These are phyloP conservation scores for Chlorella sp. DNA, from an alignment of 139 green algal species.

Conservation along the genomic window DNA sequence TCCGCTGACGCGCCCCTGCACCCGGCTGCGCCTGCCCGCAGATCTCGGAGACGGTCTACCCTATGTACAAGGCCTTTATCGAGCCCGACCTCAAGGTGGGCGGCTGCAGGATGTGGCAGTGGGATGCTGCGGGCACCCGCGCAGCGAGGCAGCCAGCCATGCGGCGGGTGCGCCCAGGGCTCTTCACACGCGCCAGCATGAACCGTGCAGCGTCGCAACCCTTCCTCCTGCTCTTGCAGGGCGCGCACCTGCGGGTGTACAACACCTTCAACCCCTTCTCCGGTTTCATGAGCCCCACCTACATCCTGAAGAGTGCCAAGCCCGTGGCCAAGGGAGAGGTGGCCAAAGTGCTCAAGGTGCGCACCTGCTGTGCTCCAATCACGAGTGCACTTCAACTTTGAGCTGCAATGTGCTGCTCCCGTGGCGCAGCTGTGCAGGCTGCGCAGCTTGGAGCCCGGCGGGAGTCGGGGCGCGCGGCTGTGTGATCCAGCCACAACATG, in stretches of 20 bases:
- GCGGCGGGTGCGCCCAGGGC: no score
- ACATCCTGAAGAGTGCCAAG: conserved; percentile 91
- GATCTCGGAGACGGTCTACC: conserved; percentile 76
- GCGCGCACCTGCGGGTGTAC: conserved; percentile 90
- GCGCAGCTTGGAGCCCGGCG: no score
- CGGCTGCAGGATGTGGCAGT: no score
- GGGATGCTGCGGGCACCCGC: no score
- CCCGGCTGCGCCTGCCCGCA: background rate
- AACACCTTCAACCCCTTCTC: conserved; percentile 99
- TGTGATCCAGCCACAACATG: no score
- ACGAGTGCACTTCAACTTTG: no score
- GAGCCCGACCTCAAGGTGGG: conserved; percentile 88
- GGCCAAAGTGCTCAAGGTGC: background rate
- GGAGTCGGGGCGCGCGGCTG: no score
- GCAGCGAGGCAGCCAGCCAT: no score
- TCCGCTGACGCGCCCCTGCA: background rate
- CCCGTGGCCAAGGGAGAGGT: conserved; percentile 59
- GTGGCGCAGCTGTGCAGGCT: no score
- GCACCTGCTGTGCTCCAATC: background rate
- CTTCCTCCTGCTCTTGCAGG: background rate
- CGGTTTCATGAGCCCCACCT: conserved; percentile 94
- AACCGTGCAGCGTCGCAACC: no score
- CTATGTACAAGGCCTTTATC: conserved; percentile 99
- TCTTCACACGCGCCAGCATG: no score
- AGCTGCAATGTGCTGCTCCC: no score